phyloP scores from a whole-genome alignment of 805 yeast genomes.

The Myxozyma sirexii region DNA sequence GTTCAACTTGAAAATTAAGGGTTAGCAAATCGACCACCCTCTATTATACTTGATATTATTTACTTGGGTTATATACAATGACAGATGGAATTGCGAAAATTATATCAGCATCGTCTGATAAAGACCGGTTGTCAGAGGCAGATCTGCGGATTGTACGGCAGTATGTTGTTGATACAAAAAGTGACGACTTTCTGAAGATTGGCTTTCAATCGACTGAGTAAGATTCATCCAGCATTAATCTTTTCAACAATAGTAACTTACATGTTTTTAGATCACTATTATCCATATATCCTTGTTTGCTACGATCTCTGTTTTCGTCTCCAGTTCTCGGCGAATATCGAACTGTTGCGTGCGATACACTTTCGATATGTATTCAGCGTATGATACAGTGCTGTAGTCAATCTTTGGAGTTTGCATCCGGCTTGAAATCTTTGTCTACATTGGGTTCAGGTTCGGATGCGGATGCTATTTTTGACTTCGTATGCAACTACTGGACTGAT shows the following conservation, averaged over 20 bases:
- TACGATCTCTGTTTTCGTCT: constrained; percentile 41
- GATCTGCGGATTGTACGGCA: constrained; percentile 3
- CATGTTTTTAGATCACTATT: constrained; percentile 4
- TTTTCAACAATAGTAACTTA: too few species aligned
- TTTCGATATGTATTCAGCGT: constrained; percentile 68
- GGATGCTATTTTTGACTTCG: constrained; percentile 45
- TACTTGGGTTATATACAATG: too few species aligned
- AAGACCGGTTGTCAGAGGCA: constrained; percentile 1
- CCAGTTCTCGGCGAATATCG: constrained; percentile 47
- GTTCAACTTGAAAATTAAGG: too few species aligned
- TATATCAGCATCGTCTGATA: too few species aligned
- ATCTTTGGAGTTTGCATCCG: constrained; percentile 14
- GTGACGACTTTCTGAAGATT: background rate
- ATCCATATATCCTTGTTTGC: constrained; percentile 39
- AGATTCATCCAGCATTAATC: too few species aligned
- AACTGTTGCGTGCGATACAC: constrained; percentile 57
- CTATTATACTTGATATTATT: too few species aligned
- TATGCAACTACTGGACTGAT: constrained; percentile 70
- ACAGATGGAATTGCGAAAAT: too few species aligned
- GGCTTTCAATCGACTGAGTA: background rate
- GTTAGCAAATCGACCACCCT: too few species aligned
- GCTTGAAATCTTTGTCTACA: background rate
- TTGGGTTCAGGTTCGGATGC: constrained; percentile 22
- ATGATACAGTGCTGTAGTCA: constrained; percentile 47
- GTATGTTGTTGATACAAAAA: constrained; percentile 5